These are phyloP conservation scores for Trichosporon sp. DNA, from an alignment of 1,284 basidiomycete species.

Conservation along the genomic window DNA sequence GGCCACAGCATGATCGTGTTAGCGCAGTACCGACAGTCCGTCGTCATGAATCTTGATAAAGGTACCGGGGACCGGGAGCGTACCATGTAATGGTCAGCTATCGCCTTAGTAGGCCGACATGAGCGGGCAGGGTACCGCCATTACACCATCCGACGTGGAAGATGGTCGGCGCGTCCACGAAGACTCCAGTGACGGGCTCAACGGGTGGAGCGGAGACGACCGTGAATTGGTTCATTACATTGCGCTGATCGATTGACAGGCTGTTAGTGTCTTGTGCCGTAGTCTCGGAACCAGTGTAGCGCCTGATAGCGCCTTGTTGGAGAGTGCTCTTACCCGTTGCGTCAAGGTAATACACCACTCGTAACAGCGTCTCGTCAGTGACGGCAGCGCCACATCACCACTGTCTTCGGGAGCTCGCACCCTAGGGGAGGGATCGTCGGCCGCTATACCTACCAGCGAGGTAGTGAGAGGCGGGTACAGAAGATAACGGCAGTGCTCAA, in stretches of 20 bases:
- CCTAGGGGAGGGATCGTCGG: no score
- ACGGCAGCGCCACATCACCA: not conserved
- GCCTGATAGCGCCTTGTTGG: not conserved
- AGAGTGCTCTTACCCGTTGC: not conserved
- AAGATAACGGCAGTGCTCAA: not conserved
- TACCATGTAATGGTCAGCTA: not conserved
- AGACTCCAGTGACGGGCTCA: no score
- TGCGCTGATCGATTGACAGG: not conserved
- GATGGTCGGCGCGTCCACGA: not conserved
- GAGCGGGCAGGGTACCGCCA: not conserved
- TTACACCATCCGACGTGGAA: not conserved
- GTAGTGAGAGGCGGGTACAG: no score
- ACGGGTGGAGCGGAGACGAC: no score
- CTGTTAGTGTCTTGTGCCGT: not conserved
- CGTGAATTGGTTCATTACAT: not conserved
- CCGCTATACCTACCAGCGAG: not conserved
- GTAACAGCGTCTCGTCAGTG: not conserved
- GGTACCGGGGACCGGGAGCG: slow-evolving; percentile 2
- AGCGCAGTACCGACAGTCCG: not conserved
- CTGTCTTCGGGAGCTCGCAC: not conserved
- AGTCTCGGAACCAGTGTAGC: not conserved
- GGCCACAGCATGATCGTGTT: not conserved
- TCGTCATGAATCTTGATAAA: not conserved
- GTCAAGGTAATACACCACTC: not conserved
- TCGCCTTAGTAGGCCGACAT: not conserved